A percentile compares a stretch with the other conserved stretches of the same genome.
phyloP scores from a whole-genome alignment of 2,329 filamentous ascomycete genomes.

The Phyllosticta citriasiana region DNA sequence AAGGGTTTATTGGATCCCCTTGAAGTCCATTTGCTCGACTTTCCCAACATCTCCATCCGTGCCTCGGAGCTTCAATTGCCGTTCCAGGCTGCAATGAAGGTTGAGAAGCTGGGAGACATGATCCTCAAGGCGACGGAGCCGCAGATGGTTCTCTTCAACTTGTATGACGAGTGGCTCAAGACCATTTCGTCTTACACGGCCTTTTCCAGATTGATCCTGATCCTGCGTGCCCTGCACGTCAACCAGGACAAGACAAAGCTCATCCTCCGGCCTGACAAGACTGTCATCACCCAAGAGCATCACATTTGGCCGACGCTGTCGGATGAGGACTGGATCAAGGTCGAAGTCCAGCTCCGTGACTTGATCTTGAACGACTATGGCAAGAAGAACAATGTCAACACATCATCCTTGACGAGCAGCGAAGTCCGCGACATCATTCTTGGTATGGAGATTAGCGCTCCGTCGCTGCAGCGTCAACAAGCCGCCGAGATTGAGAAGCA shows the following conservation, averaged over 20 bases:
- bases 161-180: conserved; percentile 99
- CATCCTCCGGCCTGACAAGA: conserved; percentile 90
- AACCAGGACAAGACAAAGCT: conserved; percentile 99
- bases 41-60: conserved; percentile 97
- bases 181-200: conserved; percentile 97
- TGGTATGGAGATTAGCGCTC: conserved; percentile 98
- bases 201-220: conserved; percentile 89
- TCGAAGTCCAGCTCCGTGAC: conserved; percentile 93
- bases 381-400: conserved; percentile 99
- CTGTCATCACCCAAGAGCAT: conserved; percentile 94
- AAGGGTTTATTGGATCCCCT: conserved; percentile 96
- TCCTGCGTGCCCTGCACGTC: conserved; percentile 88
- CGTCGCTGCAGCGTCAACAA: conserved; percentile 95
- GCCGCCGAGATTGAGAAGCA: conserved; percentile 99
- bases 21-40: conserved; percentile 93
- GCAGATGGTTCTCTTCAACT: conserved; percentile 99
- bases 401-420: conserved; percentile 87
- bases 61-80: conserved; percentile 93
- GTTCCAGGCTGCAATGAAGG: conserved; percentile 99
- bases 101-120: conserved; percentile 98
- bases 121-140: conserved; percentile 94
- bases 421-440: conserved; percentile 98
- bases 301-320: conserved; percentile 95
- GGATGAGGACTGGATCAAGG: conserved; percentile 98
- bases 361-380: conserved; percentile 96